These are phyloP conservation scores for Pseudocercospora musae DNA, from an alignment of 2,329 filamentous ascomycete genomes.

Conservation along the genomic window DNA sequence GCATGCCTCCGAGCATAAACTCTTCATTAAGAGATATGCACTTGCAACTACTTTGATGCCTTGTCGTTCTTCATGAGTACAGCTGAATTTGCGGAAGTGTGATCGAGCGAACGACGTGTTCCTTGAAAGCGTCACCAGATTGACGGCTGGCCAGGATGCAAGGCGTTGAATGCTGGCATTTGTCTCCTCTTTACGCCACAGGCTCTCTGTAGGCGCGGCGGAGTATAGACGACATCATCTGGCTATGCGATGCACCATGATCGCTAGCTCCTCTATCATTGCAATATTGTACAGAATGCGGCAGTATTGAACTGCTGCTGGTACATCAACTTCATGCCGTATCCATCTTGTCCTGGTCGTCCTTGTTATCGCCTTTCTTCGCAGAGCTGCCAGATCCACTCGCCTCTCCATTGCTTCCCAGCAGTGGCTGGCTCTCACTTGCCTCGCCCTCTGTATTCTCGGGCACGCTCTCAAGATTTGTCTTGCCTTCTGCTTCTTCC, in stretches of 20 bases:
- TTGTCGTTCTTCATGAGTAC: not conserved
- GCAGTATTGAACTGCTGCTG: not conserved
- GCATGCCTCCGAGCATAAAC: too few species aligned
- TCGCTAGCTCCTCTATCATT: not conserved
- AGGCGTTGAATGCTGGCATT: not conserved
- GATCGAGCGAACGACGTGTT: not conserved
- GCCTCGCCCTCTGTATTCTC: conserved; percentile 58
- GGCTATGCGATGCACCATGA: not conserved
- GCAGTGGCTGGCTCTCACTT: conserved; percentile 55
- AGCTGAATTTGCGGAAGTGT: not conserved
- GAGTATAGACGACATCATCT: not conserved
- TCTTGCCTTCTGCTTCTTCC: conserved; percentile 65
- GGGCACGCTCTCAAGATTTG: conserved; percentile 74
- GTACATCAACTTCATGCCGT: conserved; percentile 25
- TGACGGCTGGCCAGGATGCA: not conserved
- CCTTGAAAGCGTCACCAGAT: not conserved
- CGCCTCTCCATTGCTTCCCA: conserved; percentile 29
- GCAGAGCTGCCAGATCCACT: conserved; percentile 19
- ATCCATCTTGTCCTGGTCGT: conserved; percentile 32
- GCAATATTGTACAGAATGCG: not conserved
- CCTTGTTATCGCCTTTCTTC: conserved; percentile 29
- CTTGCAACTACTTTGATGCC: not conserved
- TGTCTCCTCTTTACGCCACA: not conserved
- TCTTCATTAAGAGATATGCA: too few species aligned
- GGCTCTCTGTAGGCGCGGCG: not conserved